Evolutionary conservation across 139 green algal genomes (phyloP).

Genomic region (Ulvella scutata): DNA sequence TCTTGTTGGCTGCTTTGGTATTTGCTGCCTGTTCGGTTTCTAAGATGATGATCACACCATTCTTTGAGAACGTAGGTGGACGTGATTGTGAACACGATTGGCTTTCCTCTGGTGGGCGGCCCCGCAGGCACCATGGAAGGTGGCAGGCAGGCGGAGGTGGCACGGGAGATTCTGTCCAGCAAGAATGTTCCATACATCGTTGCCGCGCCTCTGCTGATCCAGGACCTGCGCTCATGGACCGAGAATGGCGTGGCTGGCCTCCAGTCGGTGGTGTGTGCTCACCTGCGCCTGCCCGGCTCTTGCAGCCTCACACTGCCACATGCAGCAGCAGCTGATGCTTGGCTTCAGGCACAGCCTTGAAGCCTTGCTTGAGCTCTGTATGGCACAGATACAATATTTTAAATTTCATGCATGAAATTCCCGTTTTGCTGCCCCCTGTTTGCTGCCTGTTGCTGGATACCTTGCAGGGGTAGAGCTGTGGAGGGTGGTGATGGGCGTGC

Average conservation of each 20-base stretch:
- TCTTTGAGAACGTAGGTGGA: conserved; percentile 42
- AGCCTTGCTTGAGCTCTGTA: too few relatives aligned
- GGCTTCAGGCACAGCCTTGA: too few relatives aligned
- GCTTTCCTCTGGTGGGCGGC: conserved; percentile 92
- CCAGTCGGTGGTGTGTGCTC: conserved; percentile 58
- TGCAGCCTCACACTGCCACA: neutral
- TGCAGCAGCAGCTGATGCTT: too few relatives aligned
- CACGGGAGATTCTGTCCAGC: conserved; percentile 63
- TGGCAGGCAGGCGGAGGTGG: conserved; percentile 66
- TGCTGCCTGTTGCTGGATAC: neutral
- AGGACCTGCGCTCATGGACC: conserved; percentile 73
- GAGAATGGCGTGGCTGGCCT: conserved; percentile 61
- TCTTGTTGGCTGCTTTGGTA: too few relatives aligned
- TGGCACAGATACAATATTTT: too few relatives aligned
- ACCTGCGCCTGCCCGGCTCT: neutral
- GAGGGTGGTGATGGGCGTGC: neutral
- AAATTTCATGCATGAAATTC: too few relatives aligned
- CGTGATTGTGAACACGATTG: conserved; percentile 76
- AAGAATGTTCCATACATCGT: conserved; percentile 96
- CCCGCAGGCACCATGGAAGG: conserved; percentile 88
- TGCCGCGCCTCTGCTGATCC: conserved; percentile 86
- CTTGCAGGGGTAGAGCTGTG: neutral
- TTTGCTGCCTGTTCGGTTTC: too few relatives aligned
- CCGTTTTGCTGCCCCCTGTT: neutral
- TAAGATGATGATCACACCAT: too few relatives aligned